Conservation (phyloP, 73 alveolate genomes). For the Tetrahymena borealis region DNA sequence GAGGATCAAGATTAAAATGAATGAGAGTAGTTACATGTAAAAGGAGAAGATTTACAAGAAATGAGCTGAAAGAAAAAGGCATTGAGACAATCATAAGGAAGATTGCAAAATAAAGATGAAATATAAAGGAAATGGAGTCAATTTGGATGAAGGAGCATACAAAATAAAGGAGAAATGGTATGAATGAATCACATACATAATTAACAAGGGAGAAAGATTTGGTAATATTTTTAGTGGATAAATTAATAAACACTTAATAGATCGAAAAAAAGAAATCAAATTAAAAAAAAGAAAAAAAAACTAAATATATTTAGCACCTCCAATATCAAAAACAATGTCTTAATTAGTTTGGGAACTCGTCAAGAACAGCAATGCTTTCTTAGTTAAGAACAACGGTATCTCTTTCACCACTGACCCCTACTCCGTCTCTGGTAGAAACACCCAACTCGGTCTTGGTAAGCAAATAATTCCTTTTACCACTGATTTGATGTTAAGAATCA, state of each 20-base stretch:
- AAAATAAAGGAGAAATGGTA: background rate
- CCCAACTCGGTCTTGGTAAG: background rate
- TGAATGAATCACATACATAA: slow-evolving; percentile 1
- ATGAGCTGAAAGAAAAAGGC: too few species aligned
- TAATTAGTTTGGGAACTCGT: slow-evolving; percentile 2
- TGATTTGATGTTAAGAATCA: background rate
- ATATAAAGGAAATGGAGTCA: background rate
- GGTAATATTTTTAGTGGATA: background rate
- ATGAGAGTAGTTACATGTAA: too few species aligned
- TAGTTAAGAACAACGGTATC: background rate
- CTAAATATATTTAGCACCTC: slow-evolving; percentile 1
- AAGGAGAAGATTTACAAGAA: too few species aligned
- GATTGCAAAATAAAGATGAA: background rate
- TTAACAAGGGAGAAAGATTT: slow-evolving; percentile 1
- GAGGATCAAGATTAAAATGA: too few species aligned
- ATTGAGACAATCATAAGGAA: too few species aligned
- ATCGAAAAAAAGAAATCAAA: background rate
- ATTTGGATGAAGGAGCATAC: background rate
- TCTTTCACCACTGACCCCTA: background rate
- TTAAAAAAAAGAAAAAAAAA: background rate
- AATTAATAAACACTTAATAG: background rate
- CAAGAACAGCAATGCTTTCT: background rate
- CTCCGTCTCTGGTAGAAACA: slow-evolving; percentile 1
- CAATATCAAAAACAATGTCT: background rate
- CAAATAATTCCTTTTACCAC: background rate